Evolutionary conservation across 768 basidiomycete genomes (phyloP).

Genomic region (Harrya chromipes): DNA sequence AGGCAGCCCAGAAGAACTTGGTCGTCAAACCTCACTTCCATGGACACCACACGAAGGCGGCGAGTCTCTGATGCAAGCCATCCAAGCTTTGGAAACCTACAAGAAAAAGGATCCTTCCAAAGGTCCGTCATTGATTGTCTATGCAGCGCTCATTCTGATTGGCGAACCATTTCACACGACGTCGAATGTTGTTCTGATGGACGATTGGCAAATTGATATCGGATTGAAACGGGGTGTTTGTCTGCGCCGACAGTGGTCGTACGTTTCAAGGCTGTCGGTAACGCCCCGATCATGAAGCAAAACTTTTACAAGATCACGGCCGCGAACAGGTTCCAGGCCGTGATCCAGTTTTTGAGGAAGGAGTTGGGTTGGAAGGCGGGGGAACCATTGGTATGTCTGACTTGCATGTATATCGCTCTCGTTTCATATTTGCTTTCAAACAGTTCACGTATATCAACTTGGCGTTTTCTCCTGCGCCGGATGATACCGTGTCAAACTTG

Average conservation of each 20-base stretch:
- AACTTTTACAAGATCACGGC: slow-evolving; percentile 98
- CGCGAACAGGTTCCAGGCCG: slow-evolving; percentile 90
- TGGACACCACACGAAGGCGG: slow-evolving; percentile 34
- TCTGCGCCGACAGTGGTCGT: slow-evolving; percentile 55
- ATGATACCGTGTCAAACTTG: slow-evolving; percentile 69
- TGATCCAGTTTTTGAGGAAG: slow-evolving; percentile 88
- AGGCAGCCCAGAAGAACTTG: slow-evolving; percentile 35
- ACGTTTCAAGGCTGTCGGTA: slow-evolving; percentile 60
- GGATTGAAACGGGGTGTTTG: too few relatives aligned
- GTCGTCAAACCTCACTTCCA: slow-evolving; percentile 28
- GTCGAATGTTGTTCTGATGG: background rate
- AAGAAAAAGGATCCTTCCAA: slow-evolving; percentile 83
- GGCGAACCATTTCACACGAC: too few relatives aligned
- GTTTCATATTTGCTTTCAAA: too few relatives aligned
- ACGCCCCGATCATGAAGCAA: slow-evolving; percentile 98
- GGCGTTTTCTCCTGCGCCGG: slow-evolving; percentile 73
- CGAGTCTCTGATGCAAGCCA: slow-evolving; percentile 41
- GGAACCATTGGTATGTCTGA: slow-evolving; percentile 70
- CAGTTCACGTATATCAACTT: slow-evolving; percentile 76
- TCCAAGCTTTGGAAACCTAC: slow-evolving; percentile 79
- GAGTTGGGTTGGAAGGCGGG: slow-evolving; percentile 85
- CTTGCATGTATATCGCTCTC: too few relatives aligned
- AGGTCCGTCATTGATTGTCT: slow-evolving; percentile 40
- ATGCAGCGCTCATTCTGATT: background rate
- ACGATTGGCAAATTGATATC: too few relatives aligned